phyloP scores from a whole-genome alignment of 495 filamentous ascomycete species.

The Penicillium simplicissimum region DNA sequence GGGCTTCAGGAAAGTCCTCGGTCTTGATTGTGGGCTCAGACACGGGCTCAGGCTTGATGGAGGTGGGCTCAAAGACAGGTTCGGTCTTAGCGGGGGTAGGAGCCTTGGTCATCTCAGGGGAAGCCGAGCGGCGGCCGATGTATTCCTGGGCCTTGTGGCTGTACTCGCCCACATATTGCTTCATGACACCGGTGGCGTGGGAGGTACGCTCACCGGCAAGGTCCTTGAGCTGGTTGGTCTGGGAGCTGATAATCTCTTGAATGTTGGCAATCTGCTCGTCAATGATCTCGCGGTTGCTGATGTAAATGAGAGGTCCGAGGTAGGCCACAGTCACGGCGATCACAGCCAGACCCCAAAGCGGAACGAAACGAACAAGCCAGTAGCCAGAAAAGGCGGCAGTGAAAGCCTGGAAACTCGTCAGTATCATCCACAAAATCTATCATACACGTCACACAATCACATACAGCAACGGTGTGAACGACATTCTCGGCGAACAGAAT shows the following conservation, averaged over 20 bases:
- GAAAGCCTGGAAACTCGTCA: slow-evolving; percentile 60
- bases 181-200: slow-evolving; percentile 72
- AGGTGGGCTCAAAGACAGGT: slow-evolving; percentile 18
- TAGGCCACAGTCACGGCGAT: slow-evolving; percentile 75
- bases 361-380: slow-evolving; percentile 90
- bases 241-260: slow-evolving; percentile 70
- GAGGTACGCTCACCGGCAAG: slow-evolving; percentile 80
- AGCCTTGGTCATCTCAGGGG: slow-evolving; percentile 47
- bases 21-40: slow-evolving; percentile 48
- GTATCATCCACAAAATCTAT: slow-evolving; percentile 20
- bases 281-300: slow-evolving; percentile 90
- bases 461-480: slow-evolving; percentile 74
- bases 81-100: slow-evolving; percentile 15
- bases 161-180: slow-evolving; percentile 81
- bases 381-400: slow-evolving; percentile 81
- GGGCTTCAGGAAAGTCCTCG: slow-evolving; percentile 60
- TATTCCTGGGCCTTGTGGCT: slow-evolving; percentile 80
- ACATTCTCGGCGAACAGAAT: slow-evolving; percentile 95
- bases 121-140: slow-evolving; percentile 56
- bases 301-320: slow-evolving; percentile 86
- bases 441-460: slow-evolving; percentile 29
- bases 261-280: slow-evolving; percentile 77
- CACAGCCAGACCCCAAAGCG: slow-evolving; percentile 87
- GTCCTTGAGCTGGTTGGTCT: slow-evolving; percentile 78
- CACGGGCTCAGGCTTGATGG: slow-evolving; percentile 42